Conservation (phyloP, 2,329 filamentous ascomycete genomes). For the Alternaria sp. region DNA sequence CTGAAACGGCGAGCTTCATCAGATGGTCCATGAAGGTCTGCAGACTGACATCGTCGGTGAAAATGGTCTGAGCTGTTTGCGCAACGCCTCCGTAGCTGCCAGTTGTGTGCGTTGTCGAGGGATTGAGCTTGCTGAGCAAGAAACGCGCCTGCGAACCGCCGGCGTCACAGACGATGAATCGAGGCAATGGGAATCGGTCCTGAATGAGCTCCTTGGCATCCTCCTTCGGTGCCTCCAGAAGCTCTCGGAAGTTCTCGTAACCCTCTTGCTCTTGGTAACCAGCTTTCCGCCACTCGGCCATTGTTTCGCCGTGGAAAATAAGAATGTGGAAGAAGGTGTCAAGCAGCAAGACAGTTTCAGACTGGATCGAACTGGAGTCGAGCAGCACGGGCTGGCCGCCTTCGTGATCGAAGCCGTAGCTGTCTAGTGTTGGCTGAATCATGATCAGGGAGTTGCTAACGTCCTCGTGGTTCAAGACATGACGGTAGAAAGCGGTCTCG, state of each 20-base stretch:
- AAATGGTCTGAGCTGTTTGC: slow-evolving; percentile 95
- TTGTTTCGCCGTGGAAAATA: slow-evolving; percentile 98
- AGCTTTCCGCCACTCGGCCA: slow-evolving; percentile 97
- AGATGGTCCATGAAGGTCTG: slow-evolving; percentile 99
- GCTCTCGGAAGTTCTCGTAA: slow-evolving; percentile 91
- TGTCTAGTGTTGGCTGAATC: slow-evolving; percentile 98
- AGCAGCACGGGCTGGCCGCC: slow-evolving; percentile 92
- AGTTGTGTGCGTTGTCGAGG: slow-evolving; percentile 94
- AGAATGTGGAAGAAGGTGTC: slow-evolving; percentile 99
- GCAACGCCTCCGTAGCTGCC: slow-evolving; percentile 90
- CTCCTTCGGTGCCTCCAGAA: slow-evolving; percentile 94
- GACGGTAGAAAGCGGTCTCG: slow-evolving; percentile 98
- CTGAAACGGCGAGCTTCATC: slow-evolving; percentile 76
- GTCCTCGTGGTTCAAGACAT: slow-evolving; percentile 97
- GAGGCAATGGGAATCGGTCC: slow-evolving; percentile 95
- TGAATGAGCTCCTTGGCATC: slow-evolving; percentile 98
- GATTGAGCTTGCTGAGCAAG: slow-evolving; percentile 95
- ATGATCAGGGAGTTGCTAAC: slow-evolving; percentile 96
- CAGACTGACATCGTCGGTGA: slow-evolving; percentile 96
- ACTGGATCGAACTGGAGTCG: slow-evolving; percentile 95
- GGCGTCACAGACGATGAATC: slow-evolving; percentile 99
- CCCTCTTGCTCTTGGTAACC: slow-evolving; percentile 98
- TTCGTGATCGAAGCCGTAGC: slow-evolving; percentile 96
- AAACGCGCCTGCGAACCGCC: slow-evolving; percentile 98
- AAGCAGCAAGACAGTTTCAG: slow-evolving; percentile 89